phyloP scores from a whole-genome alignment of 2,329 filamentous ascomycete genomes.

The Claviceps purpurea region DNA sequence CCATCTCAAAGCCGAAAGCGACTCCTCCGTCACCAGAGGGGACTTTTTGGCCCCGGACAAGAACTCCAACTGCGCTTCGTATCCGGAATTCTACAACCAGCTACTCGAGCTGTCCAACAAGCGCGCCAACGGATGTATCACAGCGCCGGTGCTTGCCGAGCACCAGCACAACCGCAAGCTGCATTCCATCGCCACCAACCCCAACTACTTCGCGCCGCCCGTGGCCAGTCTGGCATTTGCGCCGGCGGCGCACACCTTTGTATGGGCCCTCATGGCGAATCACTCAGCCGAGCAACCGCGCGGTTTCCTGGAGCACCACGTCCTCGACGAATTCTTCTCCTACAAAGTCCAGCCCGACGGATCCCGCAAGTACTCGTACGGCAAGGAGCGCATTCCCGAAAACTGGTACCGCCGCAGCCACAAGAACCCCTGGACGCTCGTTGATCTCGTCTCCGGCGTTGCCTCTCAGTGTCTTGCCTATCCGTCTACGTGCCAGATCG shows the following conservation, averaged over 20 bases:
- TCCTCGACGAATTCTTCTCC: conserved; percentile 4
- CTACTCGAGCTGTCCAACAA: conserved; percentile 25
- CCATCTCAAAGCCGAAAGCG: conserved; percentile 12
- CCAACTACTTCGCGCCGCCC: conserved; percentile 39
- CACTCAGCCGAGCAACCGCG: conserved; percentile 26
- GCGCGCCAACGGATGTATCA: conserved; percentile 23
- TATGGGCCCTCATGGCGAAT: conserved; percentile 28
- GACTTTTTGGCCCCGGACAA: not conserved
- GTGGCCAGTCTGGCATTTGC: conserved; percentile 32
- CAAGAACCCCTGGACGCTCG: conserved; percentile 29
- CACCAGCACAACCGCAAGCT: not conserved
- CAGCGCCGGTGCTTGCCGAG: not conserved
- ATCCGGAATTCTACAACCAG: conserved; percentile 9
- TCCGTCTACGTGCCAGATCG: conserved; percentile 10
- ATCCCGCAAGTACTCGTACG: conserved; percentile 26
- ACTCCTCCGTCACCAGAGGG: conserved; percentile 2
- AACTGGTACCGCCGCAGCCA: conserved; percentile 33
- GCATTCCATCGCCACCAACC: conserved; percentile 34
- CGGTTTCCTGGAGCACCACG: conserved; percentile 11
- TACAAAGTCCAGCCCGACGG: conserved; percentile 24
- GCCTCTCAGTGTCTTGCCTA: conserved; percentile 18
- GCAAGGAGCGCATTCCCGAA: conserved; percentile 34
- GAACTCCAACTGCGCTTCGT: conserved; percentile 3
- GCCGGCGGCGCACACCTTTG: conserved; percentile 33
- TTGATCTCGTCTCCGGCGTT: conserved; percentile 24